Base-by-base conservation (phyloP, 768 basidiomycete species). In the Panaeolus cyanescens region DNA sequence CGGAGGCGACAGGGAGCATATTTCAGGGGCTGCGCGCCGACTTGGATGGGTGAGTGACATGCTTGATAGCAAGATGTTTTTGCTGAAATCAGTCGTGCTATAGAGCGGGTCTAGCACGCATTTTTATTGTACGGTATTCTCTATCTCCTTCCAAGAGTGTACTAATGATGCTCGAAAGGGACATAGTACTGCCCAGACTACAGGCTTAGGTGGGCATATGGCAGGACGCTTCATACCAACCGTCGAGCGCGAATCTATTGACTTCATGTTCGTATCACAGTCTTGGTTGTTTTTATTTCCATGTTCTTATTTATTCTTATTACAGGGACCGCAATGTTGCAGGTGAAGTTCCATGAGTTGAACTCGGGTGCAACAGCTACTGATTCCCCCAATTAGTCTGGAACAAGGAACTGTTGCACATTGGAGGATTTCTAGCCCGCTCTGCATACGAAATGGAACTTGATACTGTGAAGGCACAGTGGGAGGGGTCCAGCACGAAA, bases 171-270 rank as follows among this genome's bases (percentile, higher is more conserved):
- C n/a, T n/a, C n/a, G n/a, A n/a, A n/a, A 93, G 91, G 93, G 94
- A 13, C 94, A 96, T 72, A 86, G 93, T 15, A 97, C 95, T 3
- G 89, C 83, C 4, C 96, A 99, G 75, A 96, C 95, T 9, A 96
- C 95, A 1, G 96, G 96, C 37, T 76, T 88, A 31, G 84, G 80
- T 17, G 83, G 83, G 2, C 83, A 83, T 66, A 82, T 84, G 75
- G 77, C 93, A 0, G 89, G 92, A 8, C 81, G 95, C 2, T 97
- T 97, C 70, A 96, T 99, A 59, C 93, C 95, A 9, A 98, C 96
- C 0, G 96, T 99, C 7, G 96, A 99, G 72, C 85, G 96, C 63
- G 96, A 99, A 75, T 91, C 91, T 0, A 90, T 96, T 64, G 95
- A 93, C 74, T 78, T 96, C 31, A 89, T 94, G 89, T 92, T 68